These are phyloP conservation scores for Marchantia paleacea DNA, from an alignment of 225 moss, liverwort and hornwort species.

Conservation along the genomic window DNA sequence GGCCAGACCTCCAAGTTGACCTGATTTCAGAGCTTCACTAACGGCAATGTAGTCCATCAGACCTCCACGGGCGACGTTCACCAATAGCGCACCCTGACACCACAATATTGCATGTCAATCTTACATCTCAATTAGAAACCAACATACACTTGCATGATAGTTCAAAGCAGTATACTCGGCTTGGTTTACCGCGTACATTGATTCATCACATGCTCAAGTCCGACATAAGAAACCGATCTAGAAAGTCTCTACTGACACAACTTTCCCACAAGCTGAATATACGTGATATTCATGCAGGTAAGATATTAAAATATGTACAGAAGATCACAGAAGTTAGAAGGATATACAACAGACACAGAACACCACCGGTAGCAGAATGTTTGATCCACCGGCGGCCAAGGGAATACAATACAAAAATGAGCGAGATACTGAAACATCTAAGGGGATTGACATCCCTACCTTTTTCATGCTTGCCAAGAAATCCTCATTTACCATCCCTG, in stretches of 20 bases:
- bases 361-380: too few relatives aligned
- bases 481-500: conserved; percentile 62
- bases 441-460: conserved; percentile 23
- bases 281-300: too few relatives aligned
- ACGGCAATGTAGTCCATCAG: conserved; percentile 88
- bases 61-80: conserved; percentile 89
- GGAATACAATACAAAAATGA: not conserved
- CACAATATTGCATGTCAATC: conserved; percentile 1
- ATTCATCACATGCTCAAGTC: too few relatives aligned
- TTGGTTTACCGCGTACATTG: too few relatives aligned
- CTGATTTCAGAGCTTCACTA: conserved; percentile 56
- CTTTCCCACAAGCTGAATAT: too few relatives aligned
- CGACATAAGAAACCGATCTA: too few relatives aligned
- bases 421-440: not conserved
- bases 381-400: not conserved
- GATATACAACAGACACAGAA: too few relatives aligned
- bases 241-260: too few relatives aligned
- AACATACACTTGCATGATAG: too few relatives aligned
- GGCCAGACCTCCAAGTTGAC: conserved; percentile 79
- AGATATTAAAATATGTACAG: too few relatives aligned
- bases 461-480: conserved; percentile 73
- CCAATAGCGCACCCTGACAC: conserved; percentile 69
- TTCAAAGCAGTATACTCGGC: too few relatives aligned
- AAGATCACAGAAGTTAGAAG: too few relatives aligned
- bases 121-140: not conserved